phyloP scores from a whole-genome alignment of 1,139 yeast genomes.

The Yamadazyma membranifaciens region DNA sequence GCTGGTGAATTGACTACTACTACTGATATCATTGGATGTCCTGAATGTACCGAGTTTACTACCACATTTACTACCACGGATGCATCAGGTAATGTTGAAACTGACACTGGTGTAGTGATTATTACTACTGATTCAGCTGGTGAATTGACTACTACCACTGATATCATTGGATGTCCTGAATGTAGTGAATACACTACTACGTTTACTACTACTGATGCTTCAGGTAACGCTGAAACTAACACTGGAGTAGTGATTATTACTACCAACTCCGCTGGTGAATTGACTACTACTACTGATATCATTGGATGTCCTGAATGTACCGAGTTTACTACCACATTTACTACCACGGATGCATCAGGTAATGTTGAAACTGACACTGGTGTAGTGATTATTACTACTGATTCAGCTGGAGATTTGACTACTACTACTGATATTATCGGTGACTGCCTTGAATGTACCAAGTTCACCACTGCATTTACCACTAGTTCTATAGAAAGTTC shows the following conservation, averaged over 20 bases:
- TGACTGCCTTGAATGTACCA: conserved; percentile 8
- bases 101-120: conserved; percentile 1
- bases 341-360: too few species aligned
- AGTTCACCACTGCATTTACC: conserved; percentile 7
- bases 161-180: neutral
- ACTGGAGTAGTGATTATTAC: conserved; percentile 12
- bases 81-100: neutral
- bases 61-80: conserved; percentile 1
- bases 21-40: neutral
- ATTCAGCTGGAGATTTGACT: conserved; percentile 10
- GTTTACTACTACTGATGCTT: conserved; percentile 2
- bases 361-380: conserved; percentile 4
- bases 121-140: conserved; percentile 2
- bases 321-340: too few species aligned
- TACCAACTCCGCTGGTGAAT: conserved; percentile 11
- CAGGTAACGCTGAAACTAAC: conserved; percentile 9
- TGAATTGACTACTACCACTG: conserved; percentile 1
- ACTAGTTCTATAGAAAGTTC: conserved; percentile 9
- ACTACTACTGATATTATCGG: conserved; percentile 9
- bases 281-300: conserved; percentile 6
- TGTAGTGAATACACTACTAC: conserved; percentile 2
- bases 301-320: conserved; percentile 6
- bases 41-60: conserved; percentile 2
- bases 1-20: conserved; percentile 1
- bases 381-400: conserved; percentile 8